Evolutionary conservation across 2,329 filamentous ascomycete species (phyloP).

Genomic region (Colletotrichum sp.): DNA sequence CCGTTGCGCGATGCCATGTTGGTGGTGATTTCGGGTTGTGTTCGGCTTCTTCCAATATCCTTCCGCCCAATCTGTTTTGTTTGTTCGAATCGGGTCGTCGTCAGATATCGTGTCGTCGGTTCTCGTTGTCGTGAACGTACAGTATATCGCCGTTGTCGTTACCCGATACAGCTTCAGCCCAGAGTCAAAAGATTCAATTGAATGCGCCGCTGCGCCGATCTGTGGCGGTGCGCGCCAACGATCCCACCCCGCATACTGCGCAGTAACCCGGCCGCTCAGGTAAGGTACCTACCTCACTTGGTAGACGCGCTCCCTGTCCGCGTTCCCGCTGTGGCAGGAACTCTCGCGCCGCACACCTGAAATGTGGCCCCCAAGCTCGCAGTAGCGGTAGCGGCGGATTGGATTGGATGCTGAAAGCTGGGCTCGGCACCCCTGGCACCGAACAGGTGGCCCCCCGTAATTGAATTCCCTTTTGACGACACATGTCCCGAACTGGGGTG

Average conservation of each 20-base stretch:
- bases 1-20: constrained; percentile 8
- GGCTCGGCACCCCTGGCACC: constrained; percentile 2
- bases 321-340: constrained; percentile 7
- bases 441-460: constrained; percentile 6
- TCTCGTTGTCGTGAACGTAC: neutral
- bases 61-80: neutral
- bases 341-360: neutral
- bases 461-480: constrained; percentile 21
- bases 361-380: neutral
- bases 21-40: neutral
- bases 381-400: neutral
- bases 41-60: neutral
- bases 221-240: constrained; percentile 13
- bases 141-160: neutral
- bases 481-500: constrained; percentile 22
- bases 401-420: neutral
- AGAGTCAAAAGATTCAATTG: neutral
- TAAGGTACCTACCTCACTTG: neutral
- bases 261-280: neutral
- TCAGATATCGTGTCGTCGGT: neutral
- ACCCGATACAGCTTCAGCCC: neutral
- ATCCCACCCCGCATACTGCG: constrained; percentile 6
- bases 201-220: constrained; percentile 6
- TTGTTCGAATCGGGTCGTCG: neutral
- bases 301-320: neutral